Percentiles rank a stretch among this genome's conserved stretches.
Evolutionary conservation across 805 yeast genomes (phyloP).

Genomic region (Ogataea naganishii): DNA sequence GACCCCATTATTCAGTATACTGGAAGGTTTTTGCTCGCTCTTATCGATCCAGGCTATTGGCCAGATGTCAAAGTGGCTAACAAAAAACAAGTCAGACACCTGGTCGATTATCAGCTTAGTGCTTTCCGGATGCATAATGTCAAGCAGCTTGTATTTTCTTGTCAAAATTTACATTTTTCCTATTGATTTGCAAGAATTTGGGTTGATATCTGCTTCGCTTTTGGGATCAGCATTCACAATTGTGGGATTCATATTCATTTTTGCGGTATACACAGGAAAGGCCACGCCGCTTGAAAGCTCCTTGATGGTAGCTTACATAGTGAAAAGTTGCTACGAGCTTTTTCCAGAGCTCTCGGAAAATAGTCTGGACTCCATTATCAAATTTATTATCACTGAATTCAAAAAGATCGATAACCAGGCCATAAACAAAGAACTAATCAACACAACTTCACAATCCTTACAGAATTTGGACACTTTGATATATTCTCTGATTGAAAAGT

Average conservation of each 20-base stretch:
- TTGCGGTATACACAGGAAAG: slow-evolving; percentile 72
- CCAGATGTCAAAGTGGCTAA: slow-evolving; percentile 66
- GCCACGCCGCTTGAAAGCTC: slow-evolving; percentile 93
- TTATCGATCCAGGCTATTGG: slow-evolving; percentile 91
- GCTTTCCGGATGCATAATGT: slow-evolving; percentile 64
- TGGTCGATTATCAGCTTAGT: slow-evolving; percentile 73
- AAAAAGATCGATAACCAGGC: slow-evolving; percentile 25
- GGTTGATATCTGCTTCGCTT: slow-evolving; percentile 67
- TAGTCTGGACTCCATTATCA: slow-evolving; percentile 23
- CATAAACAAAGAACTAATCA: slow-evolving; percentile 22
- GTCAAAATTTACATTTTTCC: slow-evolving; percentile 78
- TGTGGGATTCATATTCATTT: slow-evolving; percentile 65
- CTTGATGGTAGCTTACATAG: slow-evolving; percentile 80
- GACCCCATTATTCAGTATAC: slow-evolving; percentile 80
- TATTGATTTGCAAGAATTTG: slow-evolving; percentile 50
- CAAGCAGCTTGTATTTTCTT: slow-evolving; percentile 70
- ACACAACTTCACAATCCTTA: slow-evolving; percentile 23
- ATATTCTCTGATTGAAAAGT: slow-evolving; percentile 9
- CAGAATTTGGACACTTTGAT: slow-evolving; percentile 11
- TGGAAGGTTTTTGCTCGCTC: slow-evolving; percentile 91
- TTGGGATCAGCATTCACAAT: slow-evolving; percentile 79
- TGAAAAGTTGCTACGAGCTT: slow-evolving; percentile 86
- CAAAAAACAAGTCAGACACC: slow-evolving; percentile 53
- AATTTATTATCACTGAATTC: slow-evolving; percentile 27
- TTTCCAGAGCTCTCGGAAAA: slow-evolving; percentile 74